Base-by-base conservation (phyloP, 495 filamentous ascomycete genomes). In the Penicillium arizonense region DNA sequence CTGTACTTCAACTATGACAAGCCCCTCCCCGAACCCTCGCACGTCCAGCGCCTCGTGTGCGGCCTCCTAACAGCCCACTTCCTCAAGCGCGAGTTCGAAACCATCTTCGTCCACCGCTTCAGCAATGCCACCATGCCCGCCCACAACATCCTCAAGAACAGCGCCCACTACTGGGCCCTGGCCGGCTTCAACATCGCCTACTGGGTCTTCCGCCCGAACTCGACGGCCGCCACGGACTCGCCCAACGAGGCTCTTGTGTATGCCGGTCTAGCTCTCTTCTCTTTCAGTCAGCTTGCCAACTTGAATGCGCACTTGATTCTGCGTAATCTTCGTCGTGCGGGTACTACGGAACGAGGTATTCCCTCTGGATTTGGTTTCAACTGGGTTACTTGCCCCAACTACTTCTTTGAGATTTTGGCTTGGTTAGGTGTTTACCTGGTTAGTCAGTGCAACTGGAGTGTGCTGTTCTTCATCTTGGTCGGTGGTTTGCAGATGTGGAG, bases 351-450 rank as follows among this genome's bases (percentile, higher is more conserved):
- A 57, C 76, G 91, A 14, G 91, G 89, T 53, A 96, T 98, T 64
- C 94, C 94, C 0, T 73, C 75, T 35, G 93, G 93, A 16, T 82
- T 90, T 50, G 90, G 91, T n/a, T 97, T 96, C 73, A 76, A 72
- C 62, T 61, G 82, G 35, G 94, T 97, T 36, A 98, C 94, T 11
- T 95, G 91, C 79, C 94, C 94, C 20, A 98, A 98, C 77, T 98
- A 98, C 73, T 81, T 92, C 73, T 98, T 96, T 63, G 94, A 98
- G 78, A 79, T 86, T 11, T 57, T 94, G 34, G 81, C 90, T 1
- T 98, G 94, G 94, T 46, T 87, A 14, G 91, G 89, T 38, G 76
- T 97, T 13, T 77, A 73, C 66, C 71, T 92, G 40, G 65, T 95
- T 20, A 88, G 86, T 55, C 83, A 80, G 46, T 79, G 89, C 70